Base-by-base conservation (phyloP, 23 red algal species). In the Gracilaria caudata region DNA sequence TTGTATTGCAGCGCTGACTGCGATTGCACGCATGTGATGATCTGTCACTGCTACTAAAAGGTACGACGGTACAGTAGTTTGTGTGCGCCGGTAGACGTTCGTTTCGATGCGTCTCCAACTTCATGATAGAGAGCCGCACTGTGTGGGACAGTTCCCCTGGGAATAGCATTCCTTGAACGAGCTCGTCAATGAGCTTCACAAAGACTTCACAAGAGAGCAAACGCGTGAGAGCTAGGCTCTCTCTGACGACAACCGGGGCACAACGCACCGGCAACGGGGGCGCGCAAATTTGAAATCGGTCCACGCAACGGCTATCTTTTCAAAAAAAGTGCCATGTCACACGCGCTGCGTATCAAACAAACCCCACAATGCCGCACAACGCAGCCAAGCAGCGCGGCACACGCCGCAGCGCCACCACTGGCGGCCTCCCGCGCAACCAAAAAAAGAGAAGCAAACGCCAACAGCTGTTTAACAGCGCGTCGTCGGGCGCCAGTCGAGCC, bases 271-370 rank as follows among this genome's bases (percentile, higher is more conserved):
- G 61, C 26, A 35, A 30, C 28, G 61, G 30, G 29, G 57, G 9
- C 3, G 45, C 45, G 25, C 14, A 4, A 60, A 23, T 66, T 66
- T 30, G 19, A 66, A 66, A 66, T 66, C 57, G 57, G 57, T 28
- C 57, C 57, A 60, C 57, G 57, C 25, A 25, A 28, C 25, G 21
- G 57, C 57, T 29, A 60, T 60, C 28, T 60, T 60, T 60, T 60
- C 36, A 2, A 66, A 66, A 66, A 66, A 66, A 30, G 49, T 23
- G 57, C 57, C 57, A 30, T 61, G 57, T 61, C 49, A 61, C 57
- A 3, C 57, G 57, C 57, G 57, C 57, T 3, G 57, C 57, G 57
- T 53, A 53, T 53, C 49, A 53, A 53, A 53, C 49, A 53, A 53
- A 16, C 7, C 49, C n/a, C n/a, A n/a, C n/a, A n/a, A n/a, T n/a